Conservation (phyloP, 768 basidiomycete species). For the Lentinus brumalis region DNA sequence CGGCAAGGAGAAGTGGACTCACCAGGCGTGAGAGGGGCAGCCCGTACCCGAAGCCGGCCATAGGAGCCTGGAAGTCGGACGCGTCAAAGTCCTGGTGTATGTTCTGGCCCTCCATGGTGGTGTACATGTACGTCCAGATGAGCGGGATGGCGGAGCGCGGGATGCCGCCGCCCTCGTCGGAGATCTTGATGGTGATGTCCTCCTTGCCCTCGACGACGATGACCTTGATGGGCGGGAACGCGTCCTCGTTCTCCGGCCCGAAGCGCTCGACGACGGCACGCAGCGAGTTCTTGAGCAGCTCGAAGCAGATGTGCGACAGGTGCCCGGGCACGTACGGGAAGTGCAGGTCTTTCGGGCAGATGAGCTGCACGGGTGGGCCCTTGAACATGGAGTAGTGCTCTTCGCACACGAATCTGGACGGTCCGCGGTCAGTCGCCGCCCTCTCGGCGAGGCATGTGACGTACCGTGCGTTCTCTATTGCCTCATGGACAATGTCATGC, state of each 20-base stretch:
- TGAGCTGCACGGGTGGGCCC: constrained; percentile 93
- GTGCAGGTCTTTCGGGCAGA: constrained; percentile 82
- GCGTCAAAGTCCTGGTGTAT: constrained; percentile 80
- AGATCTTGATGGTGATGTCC: constrained; percentile 99
- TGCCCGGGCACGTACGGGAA: constrained; percentile 98
- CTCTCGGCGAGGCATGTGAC: constrained; percentile 4
- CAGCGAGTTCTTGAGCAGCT: constrained; percentile 95
- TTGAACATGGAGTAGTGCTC: constrained; percentile 95
- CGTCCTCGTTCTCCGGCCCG: constrained; percentile 77
- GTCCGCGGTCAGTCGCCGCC: background rate
- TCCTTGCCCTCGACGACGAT: constrained; percentile 97
- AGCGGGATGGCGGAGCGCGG: constrained; percentile 85
- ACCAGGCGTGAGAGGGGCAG: constrained; percentile 90
- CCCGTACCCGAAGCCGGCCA: constrained; percentile 97
- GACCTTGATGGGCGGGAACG: constrained; percentile 90
- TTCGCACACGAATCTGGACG: constrained; percentile 76
- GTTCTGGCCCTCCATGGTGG: constrained; percentile 73
- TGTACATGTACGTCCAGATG: constrained; percentile 99
- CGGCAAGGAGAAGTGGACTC: constrained; percentile 31
- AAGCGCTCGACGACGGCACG: constrained; percentile 94
- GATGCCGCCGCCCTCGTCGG: constrained; percentile 96
- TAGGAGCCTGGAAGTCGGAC: constrained; percentile 93
- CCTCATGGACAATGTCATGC: constrained; percentile 96
- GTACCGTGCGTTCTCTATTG: constrained; percentile 88
- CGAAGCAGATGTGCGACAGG: constrained; percentile 94